Conservation (phyloP, 2,329 filamentous ascomycete genomes). For the Hypoxylon sp. region DNA sequence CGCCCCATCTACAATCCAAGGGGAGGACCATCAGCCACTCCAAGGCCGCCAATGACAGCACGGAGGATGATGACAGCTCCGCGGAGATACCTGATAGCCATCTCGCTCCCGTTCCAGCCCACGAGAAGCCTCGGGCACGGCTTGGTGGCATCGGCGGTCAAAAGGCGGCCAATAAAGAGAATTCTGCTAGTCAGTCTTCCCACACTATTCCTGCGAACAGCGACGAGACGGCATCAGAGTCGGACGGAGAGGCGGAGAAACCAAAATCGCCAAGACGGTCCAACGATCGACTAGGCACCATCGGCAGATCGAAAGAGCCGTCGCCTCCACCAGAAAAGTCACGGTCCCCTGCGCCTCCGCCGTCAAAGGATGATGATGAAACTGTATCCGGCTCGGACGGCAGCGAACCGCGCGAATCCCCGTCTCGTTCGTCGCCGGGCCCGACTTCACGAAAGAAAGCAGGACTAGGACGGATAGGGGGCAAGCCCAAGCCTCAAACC, state of each 20-base stretch:
- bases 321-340: slow-evolving; percentile 39
- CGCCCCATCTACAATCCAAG: slow-evolving; percentile 48
- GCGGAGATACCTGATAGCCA: slow-evolving; percentile 33
- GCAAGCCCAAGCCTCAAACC: slow-evolving; percentile 30
- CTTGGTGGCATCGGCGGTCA: slow-evolving; percentile 36
- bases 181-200: slow-evolving; percentile 37
- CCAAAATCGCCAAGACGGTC: slow-evolving; percentile 22
- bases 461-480: slow-evolving; percentile 39
- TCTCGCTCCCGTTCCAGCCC: slow-evolving; percentile 16
- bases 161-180: slow-evolving; percentile 16
- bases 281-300: slow-evolving; percentile 30
- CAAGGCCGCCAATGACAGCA: slow-evolving; percentile 18
- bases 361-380: slow-evolving; percentile 33
- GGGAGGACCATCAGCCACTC: slow-evolving; percentile 35
- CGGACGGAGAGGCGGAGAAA: slow-evolving; percentile 37
- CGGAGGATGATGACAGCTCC: slow-evolving; percentile 35
- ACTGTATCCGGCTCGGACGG: slow-evolving; percentile 39
- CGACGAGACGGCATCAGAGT: slow-evolving; percentile 45
- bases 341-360: slow-evolving; percentile 32
- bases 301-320: slow-evolving; percentile 41
- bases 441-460: slow-evolving; percentile 25
- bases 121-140: slow-evolving; percentile 24
- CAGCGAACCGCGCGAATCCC: slow-evolving; percentile 10
- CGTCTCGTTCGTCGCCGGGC: slow-evolving; percentile 8
- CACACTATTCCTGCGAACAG: slow-evolving; percentile 34